phyloP scores from a whole-genome alignment of 73 alveolate genomes.

The Paramecium sexaurelia region DNA sequence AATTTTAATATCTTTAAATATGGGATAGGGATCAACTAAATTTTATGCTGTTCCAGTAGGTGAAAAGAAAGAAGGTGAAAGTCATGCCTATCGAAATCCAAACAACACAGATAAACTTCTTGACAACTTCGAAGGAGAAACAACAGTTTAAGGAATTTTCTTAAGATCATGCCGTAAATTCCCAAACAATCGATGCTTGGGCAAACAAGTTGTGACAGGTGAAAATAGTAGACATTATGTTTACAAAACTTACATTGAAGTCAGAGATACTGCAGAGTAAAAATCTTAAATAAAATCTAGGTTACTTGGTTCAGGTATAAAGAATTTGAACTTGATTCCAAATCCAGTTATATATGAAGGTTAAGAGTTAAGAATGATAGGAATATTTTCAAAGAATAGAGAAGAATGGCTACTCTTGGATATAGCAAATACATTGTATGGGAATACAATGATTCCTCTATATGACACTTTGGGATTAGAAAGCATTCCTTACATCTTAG shows the following conservation, averaged over 20 bases:
- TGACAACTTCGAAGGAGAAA: conserved; percentile 18
- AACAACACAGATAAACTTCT: conserved; percentile 61
- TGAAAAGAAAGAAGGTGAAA: conserved; percentile 80
- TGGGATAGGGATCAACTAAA: conserved; percentile 25
- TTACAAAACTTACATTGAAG: conserved; percentile 36
- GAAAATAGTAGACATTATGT: not conserved
- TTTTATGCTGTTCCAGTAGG: conserved; percentile 78
- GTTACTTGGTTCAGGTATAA: conserved; percentile 40
- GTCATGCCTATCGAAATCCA: conserved; percentile 76
- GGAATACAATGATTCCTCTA: conserved; percentile 85
- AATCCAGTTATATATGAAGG: conserved; percentile 21
- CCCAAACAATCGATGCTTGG: conserved; percentile 42
- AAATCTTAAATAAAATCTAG: not conserved
- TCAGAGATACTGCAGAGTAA: conserved; percentile 9
- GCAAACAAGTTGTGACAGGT: conserved; percentile 1
- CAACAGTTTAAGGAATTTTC: conserved; percentile 31
- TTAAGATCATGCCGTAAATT: not conserved
- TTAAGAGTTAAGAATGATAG: conserved; percentile 72
- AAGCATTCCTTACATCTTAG: conserved; percentile 76
- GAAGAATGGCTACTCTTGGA: conserved; percentile 88
- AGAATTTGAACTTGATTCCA: conserved; percentile 38
- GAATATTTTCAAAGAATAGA: conserved; percentile 88
- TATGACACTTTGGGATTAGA: conserved; percentile 69
- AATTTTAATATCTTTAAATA: not conserved
- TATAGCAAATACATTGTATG: conserved; percentile 78